Conservation (phyloP, 176 grass and related monocot genomes). For the Oropetium thomaeum region DNA sequence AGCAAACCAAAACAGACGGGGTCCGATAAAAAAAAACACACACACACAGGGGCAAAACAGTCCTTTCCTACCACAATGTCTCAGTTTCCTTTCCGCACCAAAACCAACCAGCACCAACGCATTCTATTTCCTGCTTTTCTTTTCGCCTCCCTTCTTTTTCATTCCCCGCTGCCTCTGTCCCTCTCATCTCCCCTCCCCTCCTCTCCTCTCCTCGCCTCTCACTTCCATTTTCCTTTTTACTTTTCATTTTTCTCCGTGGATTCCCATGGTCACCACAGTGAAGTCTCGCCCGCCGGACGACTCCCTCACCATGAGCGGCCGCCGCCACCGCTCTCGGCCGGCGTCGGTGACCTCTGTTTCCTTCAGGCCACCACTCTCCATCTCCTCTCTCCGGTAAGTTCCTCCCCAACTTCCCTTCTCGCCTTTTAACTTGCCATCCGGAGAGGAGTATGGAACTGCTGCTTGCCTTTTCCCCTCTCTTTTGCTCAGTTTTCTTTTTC, state of each 20-base stretch:
- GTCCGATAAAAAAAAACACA: too few species aligned
- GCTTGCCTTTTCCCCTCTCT: not conserved
- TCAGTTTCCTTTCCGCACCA: constrained; percentile 17
- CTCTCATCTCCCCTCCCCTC: not conserved
- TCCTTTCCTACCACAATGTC: not conserved
- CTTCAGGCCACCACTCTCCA: not conserved
- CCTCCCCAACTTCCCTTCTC: constrained; percentile 3
- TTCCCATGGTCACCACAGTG: constrained; percentile 56
- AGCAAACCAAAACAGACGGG: not conserved
- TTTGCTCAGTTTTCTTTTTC: not conserved
- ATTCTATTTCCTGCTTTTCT: not conserved
- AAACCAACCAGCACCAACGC: constrained; percentile 34
- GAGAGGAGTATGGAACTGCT: constrained; percentile 24
- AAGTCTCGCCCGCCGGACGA: constrained; percentile 39
- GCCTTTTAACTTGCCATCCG: not conserved
- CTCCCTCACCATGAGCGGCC: constrained; percentile 42
- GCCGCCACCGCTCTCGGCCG: constrained; percentile 26
- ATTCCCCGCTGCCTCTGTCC: constrained; percentile 9
- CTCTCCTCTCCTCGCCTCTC: constrained; percentile 37
- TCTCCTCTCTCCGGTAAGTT: constrained; percentile 27
- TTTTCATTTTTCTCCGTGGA: constrained; percentile 34
- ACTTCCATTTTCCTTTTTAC: not conserved
- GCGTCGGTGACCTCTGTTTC: not conserved
- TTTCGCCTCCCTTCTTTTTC: not conserved
- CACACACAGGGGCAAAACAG: not conserved